Evolutionary conservation across 768 basidiomycete species (phyloP).

Genomic region (Tylopilus plumbeoviolaceoides): DNA sequence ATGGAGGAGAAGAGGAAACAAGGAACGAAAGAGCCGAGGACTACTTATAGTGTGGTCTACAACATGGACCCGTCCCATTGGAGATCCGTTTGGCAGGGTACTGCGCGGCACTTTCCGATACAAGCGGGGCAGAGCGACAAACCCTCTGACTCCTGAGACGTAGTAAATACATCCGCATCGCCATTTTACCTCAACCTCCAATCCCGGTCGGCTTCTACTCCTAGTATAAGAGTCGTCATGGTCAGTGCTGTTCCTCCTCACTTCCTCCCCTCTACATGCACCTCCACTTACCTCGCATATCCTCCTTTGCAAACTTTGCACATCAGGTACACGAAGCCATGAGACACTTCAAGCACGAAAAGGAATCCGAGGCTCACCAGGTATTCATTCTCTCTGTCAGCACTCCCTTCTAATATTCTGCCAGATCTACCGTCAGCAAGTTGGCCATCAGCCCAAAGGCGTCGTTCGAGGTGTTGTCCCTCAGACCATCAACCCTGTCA

Average conservation of each 20-base stretch:
- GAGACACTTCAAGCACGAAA: slow-evolving; percentile 66
- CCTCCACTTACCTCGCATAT: slow-evolving; percentile 26
- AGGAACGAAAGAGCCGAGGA: background rate
- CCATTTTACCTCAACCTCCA: slow-evolving; percentile 19
- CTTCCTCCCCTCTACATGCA: slow-evolving; percentile 17
- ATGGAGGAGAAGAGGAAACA: background rate
- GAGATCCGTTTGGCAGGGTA: too few relatives aligned
- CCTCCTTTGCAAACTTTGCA: slow-evolving; percentile 32
- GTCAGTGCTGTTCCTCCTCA: slow-evolving; percentile 25
- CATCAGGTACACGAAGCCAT: slow-evolving; percentile 67
- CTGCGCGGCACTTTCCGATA: too few relatives aligned
- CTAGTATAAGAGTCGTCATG: slow-evolving; percentile 41
- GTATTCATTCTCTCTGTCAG: slow-evolving; percentile 31
- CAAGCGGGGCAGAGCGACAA: too few relatives aligned
- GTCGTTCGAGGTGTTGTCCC: slow-evolving; percentile 61
- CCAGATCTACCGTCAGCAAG: slow-evolving; percentile 73
- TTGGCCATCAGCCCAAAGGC: slow-evolving; percentile 66
- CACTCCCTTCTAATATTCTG: slow-evolving; percentile 1
- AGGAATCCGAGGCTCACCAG: slow-evolving; percentile 86
- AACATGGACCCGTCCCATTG: too few relatives aligned
- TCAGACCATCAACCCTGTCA: slow-evolving; percentile 66
- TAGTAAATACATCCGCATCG: slow-evolving; percentile 22
- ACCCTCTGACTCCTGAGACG: background rate
- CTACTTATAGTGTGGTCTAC: slow-evolving; percentile 1
- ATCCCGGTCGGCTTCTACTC: slow-evolving; percentile 22